Evolutionary conservation across 306 rosid species (phyloP).

Genomic region (Pachyrhizus erosus): DNA sequence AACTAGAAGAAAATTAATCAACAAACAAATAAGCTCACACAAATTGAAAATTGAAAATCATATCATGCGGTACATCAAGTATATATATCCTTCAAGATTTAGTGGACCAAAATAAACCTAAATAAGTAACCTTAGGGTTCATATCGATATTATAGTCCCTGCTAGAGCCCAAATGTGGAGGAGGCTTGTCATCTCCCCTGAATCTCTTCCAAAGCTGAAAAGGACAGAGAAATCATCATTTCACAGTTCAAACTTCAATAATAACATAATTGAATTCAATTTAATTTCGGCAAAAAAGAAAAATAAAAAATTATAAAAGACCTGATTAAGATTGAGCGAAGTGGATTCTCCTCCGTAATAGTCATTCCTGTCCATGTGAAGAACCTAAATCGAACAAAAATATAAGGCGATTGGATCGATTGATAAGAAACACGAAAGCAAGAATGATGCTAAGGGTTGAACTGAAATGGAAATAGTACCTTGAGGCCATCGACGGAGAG

Average conservation of each 20-base stretch:
- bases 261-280: not conserved
- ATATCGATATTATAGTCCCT: slow-evolving; percentile 96
- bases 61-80: not conserved
- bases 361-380: slow-evolving; percentile 97
- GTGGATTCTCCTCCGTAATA: slow-evolving; percentile 96
- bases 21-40: not conserved
- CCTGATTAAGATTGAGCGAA: slow-evolving; percentile 91
- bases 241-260: not conserved
- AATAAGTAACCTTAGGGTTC: slow-evolving; percentile 84
- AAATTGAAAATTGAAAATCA: slow-evolving; percentile 22
- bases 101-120: not conserved
- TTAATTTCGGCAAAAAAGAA: not conserved
- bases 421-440: too few species aligned
- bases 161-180: slow-evolving; percentile 87
- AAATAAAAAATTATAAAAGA: slow-evolving; percentile 3
- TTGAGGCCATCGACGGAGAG: slow-evolving; percentile 99
- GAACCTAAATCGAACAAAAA: slow-evolving; percentile 63
- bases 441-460: too few species aligned
- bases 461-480: slow-evolving; percentile 47
- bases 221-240: slow-evolving; percentile 5
- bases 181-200: slow-evolving; percentile 85
- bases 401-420: slow-evolving; percentile 30
- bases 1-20: slow-evolving; percentile 54
- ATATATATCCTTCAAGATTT: slow-evolving; percentile 7
- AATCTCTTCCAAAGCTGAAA: slow-evolving; percentile 95